Conservation (phyloP, 768 basidiomycete genomes). For the Nevesoporus exiguus region DNA sequence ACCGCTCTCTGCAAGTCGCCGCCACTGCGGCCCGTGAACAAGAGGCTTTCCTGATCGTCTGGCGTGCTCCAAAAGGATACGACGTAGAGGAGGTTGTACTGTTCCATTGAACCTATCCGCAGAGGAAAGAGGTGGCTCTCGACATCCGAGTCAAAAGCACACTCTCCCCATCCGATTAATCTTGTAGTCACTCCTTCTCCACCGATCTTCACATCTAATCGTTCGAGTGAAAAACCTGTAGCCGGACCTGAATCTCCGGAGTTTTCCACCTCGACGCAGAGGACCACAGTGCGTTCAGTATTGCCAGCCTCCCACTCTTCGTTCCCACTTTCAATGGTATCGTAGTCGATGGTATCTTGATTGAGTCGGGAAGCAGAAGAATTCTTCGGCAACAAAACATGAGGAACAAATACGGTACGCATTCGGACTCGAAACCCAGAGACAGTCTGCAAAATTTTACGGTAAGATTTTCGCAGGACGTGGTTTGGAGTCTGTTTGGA, state of each 20-base stretch:
- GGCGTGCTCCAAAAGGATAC: constrained; percentile 76
- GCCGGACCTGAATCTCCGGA: constrained; percentile 57
- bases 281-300: constrained; percentile 80
- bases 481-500: constrained; percentile 49
- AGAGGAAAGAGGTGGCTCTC: constrained; percentile 64
- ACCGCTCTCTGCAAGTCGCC: constrained; percentile 70
- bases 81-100: constrained; percentile 86
- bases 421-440: constrained; percentile 88
- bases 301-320: constrained; percentile 60
- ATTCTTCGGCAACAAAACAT: constrained; percentile 61
- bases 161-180: constrained; percentile 50
- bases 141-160: constrained; percentile 29
- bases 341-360: constrained; percentile 31
- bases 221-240: constrained; percentile 73
- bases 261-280: constrained; percentile 92
- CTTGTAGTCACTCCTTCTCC: constrained; percentile 57
- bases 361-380: constrained; percentile 15
- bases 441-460: constrained; percentile 72
- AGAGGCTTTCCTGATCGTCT: constrained; percentile 45
- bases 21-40: constrained; percentile 31
- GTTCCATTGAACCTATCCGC: constrained; percentile 64
- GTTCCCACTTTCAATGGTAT: constrained; percentile 45
- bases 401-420: constrained; percentile 91
- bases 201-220: constrained; percentile 69
- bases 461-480: constrained; percentile 81